phyloP scores from a whole-genome alignment of 495 filamentous ascomycete species.

The Tuber microsphaerosporum region DNA sequence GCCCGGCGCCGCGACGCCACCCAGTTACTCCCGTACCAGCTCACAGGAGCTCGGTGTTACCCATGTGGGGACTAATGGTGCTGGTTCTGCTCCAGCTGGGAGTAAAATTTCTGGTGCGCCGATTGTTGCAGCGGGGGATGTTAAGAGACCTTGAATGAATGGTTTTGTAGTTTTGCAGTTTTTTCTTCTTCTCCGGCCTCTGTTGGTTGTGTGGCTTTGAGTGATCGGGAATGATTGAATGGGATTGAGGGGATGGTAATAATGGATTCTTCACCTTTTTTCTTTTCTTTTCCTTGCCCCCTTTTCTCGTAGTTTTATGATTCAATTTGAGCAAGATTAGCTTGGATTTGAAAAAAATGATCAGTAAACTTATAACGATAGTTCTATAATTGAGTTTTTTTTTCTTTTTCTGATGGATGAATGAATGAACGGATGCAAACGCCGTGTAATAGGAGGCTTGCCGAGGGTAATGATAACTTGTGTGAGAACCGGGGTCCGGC shows the following conservation, averaged over 20 bases:
- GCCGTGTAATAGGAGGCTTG: not conserved
- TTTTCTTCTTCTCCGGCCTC: not conserved
- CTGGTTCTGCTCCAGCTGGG: not conserved
- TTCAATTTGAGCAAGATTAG: not conserved
- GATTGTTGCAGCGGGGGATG: not conserved
- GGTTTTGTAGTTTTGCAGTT: not conserved
- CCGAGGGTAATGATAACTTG: not conserved
- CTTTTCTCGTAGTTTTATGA: not conserved
- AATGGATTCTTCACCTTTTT: not conserved
- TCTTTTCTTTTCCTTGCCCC: not conserved
- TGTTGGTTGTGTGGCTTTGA: not conserved
- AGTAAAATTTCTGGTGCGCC: not conserved
- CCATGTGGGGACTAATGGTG: not conserved
- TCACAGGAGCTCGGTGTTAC: slow-evolving; percentile 19
- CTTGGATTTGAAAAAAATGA: not conserved
- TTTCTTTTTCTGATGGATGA: too few relatives aligned
- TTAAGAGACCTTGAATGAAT: not conserved
- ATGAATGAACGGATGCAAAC: not conserved
- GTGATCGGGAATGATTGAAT: not conserved
- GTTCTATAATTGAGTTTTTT: not conserved
- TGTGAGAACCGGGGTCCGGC: not conserved
- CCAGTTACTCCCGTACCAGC: slow-evolving; percentile 26
- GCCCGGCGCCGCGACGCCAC: slow-evolving; percentile 15
- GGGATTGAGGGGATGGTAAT: slow-evolving; percentile 1
- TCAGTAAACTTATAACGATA: not conserved